Percentiles rank a stretch among this genome's conserved stretches.
phyloP scores from a whole-genome alignment of 495 filamentous ascomycete species.

The Penicillium lagena region DNA sequence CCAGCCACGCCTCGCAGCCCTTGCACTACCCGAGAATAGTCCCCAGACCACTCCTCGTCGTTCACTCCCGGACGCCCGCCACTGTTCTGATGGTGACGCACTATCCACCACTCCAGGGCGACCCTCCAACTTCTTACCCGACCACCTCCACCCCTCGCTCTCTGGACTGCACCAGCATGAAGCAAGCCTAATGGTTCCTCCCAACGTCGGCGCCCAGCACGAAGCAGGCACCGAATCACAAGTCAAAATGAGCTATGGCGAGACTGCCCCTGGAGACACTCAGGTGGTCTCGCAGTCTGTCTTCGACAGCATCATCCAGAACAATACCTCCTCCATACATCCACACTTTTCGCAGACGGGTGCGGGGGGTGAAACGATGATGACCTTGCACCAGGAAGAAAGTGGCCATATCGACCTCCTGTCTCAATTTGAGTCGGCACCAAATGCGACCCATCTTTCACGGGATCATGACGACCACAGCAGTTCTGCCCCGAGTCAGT shows the following conservation, averaged over 20 bases:
- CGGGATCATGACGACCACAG: slow-evolving; percentile 35
- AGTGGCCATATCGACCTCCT: slow-evolving; percentile 45
- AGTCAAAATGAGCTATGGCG: slow-evolving; percentile 25
- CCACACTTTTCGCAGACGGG: slow-evolving; percentile 11
- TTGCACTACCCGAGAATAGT: slow-evolving; percentile 4
- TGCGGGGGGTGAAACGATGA: slow-evolving; percentile 26
- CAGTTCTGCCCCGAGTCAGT: slow-evolving; percentile 28
- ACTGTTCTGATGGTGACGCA: slow-evolving; percentile 5
- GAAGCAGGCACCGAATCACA: slow-evolving; percentile 3
- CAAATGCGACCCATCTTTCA: slow-evolving; percentile 13
- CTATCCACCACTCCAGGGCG: not conserved
- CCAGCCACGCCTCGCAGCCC: slow-evolving; percentile 12
- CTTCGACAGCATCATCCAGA: slow-evolving; percentile 39
- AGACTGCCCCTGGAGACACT: slow-evolving; percentile 38
- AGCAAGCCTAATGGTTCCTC: slow-evolving; percentile 2
- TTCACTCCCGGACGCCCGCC: not conserved
- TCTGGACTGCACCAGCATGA: slow-evolving; percentile 14
- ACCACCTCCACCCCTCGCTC: not conserved
- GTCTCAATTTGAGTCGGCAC: slow-evolving; percentile 28
- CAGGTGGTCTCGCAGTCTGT: slow-evolving; percentile 47
- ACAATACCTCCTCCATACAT: slow-evolving; percentile 26
- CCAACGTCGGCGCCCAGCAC: slow-evolving; percentile 1
- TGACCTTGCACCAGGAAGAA: slow-evolving; percentile 39
- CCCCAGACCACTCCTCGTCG: not conserved
- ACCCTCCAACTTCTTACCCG: slow-evolving; percentile 3